Conservation (phyloP, 1,284 basidiomycete genomes). For the Moesziomyces sp. region DNA sequence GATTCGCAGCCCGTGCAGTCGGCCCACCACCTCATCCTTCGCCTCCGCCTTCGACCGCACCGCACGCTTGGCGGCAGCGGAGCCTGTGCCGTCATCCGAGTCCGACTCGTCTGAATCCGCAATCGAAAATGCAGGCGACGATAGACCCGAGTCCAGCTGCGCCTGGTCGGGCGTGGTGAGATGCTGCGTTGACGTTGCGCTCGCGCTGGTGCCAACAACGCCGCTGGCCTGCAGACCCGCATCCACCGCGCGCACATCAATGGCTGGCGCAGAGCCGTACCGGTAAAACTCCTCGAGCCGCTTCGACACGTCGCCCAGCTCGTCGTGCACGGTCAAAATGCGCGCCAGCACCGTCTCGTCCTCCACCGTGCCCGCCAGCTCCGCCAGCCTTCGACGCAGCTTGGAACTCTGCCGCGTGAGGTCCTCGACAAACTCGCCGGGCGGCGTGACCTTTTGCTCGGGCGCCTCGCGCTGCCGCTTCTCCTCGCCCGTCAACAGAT, state of each 20-base stretch:
- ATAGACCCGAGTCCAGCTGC: constrained; percentile 32
- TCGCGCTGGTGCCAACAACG: neutral
- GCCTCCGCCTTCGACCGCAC: too few relatives aligned
- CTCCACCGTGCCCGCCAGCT: constrained; percentile 26
- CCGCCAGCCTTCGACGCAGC: constrained; percentile 29
- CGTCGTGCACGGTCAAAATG: constrained; percentile 51
- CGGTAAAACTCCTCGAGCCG: constrained; percentile 43
- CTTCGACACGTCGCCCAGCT: constrained; percentile 43
- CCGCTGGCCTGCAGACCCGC: neutral
- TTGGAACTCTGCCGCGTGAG: constrained; percentile 45
- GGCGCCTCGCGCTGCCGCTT: constrained; percentile 36
- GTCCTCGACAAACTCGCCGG: constrained; percentile 52
- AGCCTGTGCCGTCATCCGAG: constrained; percentile 5
- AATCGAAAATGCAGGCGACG: constrained; percentile 57
- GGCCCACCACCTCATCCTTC: constrained; percentile 5
- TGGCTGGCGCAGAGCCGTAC: constrained; percentile 14
- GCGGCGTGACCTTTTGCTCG: constrained; percentile 23
- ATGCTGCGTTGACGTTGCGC: constrained; percentile 5
- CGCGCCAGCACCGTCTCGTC: constrained; percentile 30
- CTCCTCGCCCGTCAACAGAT: constrained; percentile 50
- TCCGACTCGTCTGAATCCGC: constrained; percentile 57
- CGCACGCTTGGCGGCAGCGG: neutral
- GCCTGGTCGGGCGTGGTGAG: constrained; percentile 23
- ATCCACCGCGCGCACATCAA: constrained; percentile 7
- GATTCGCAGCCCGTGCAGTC: constrained; percentile 21